These are phyloP conservation scores for Aspergillus ustus DNA, from an alignment of 2,329 filamentous ascomycete genomes.

Conservation along the genomic window DNA sequence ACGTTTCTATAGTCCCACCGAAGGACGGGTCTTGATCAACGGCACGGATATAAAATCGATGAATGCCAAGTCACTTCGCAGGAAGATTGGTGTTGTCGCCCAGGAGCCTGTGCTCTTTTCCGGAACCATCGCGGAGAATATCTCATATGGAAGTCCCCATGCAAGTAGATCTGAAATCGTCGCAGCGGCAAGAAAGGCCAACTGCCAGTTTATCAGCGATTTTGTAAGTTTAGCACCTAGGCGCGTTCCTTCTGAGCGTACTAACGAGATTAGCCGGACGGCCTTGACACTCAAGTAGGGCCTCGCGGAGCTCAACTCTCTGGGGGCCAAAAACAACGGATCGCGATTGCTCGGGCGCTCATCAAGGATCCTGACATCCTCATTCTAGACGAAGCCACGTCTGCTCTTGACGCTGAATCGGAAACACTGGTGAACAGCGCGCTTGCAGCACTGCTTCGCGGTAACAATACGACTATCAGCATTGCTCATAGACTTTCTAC, in stretches of 20 bases:
- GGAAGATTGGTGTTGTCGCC: conserved; percentile 91
- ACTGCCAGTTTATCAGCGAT: conserved; percentile 95
- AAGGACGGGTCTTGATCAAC: conserved; percentile 79
- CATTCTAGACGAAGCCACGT: conserved; percentile 95
- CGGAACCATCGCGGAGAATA: conserved; percentile 76
- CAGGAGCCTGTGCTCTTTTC: conserved; percentile 96
- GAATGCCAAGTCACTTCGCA: conserved; percentile 90
- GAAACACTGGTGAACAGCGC: conserved; percentile 96
- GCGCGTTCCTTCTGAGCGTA: neutral
- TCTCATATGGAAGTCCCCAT: conserved; percentile 83
- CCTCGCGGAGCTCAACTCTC: conserved; percentile 91
- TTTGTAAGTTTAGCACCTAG: conserved; percentile 62
- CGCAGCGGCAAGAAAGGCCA: conserved; percentile 84
- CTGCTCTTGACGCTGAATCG: conserved; percentile 91
- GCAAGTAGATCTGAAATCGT: conserved; percentile 82
- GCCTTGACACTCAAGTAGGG: conserved; percentile 91
- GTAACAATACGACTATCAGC: conserved; percentile 93
- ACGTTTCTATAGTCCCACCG: conserved; percentile 84
- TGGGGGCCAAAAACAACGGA: conserved; percentile 95
- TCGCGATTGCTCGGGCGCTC: conserved; percentile 92
- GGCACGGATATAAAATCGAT: conserved; percentile 80
- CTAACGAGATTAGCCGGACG: conserved; percentile 68
- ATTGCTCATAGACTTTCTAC: conserved; percentile 96
- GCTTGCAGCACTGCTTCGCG: conserved; percentile 76
- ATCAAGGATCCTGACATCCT: conserved; percentile 96